phyloP scores from a whole-genome alignment of 225 moss, liverwort and hornwort species.

The Pseudoscleropodium purum region DNA sequence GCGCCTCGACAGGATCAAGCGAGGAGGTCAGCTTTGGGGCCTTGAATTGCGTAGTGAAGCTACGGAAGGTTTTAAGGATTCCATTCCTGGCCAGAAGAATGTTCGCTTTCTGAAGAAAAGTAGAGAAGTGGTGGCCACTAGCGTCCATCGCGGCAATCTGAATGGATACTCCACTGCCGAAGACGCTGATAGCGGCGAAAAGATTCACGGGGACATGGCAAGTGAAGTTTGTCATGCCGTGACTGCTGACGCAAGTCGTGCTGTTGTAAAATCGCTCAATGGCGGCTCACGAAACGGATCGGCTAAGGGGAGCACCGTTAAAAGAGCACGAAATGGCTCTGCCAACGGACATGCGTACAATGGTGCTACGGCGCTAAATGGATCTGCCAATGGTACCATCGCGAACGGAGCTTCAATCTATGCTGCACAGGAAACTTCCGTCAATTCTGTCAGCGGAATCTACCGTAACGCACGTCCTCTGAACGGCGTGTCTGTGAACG shows the following conservation, averaged over 20 bases:
- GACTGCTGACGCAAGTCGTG: not conserved
- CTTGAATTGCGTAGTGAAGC: constrained; percentile 29
- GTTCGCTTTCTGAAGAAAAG: not conserved
- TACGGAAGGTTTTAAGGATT: constrained; percentile 26
- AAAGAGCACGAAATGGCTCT: constrained; percentile 13
- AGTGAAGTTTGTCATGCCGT: constrained; percentile 11
- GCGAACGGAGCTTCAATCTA: constrained; percentile 9
- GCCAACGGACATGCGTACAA: constrained; percentile 1
- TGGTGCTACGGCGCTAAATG: constrained; percentile 4
- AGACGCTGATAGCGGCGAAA: constrained; percentile 3
- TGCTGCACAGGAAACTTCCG: constrained; percentile 1
- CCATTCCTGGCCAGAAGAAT: constrained; percentile 1
- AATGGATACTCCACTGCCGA: constrained; percentile 18
- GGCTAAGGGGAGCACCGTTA: constrained; percentile 5
- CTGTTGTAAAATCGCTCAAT: constrained; percentile 7
- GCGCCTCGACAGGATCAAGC: not conserved
- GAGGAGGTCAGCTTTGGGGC: constrained; percentile 25
- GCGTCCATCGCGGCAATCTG: constrained; percentile 11
- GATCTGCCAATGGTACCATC: constrained; percentile 9
- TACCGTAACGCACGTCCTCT: constrained; percentile 6
- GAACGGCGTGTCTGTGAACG: constrained; percentile 12
- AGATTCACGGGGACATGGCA: not conserved
- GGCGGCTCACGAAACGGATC: constrained; percentile 12
- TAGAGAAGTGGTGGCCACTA: constrained; percentile 10
- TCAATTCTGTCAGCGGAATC: constrained; percentile 10